Conservation (phyloP, 2,329 filamentous ascomycete species). For the Clonostachys sp. region DNA sequence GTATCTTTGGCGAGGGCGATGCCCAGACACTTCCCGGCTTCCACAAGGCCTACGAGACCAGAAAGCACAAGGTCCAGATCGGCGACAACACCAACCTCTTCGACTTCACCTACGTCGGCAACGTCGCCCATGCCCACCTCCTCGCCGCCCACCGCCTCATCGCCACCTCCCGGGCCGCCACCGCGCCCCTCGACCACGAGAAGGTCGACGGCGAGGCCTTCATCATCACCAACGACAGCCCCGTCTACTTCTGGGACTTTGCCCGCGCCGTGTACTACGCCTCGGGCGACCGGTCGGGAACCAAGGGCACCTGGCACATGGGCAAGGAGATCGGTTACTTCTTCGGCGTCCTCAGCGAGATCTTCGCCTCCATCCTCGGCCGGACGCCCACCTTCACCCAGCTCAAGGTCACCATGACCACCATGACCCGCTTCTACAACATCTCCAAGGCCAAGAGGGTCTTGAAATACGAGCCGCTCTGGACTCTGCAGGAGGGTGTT, state of each 20-base stretch:
- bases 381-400: slow-evolving; percentile 54
- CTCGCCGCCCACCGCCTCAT: slow-evolving; percentile 74
- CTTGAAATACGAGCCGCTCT: slow-evolving; percentile 65
- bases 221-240: slow-evolving; percentile 85
- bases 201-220: slow-evolving; percentile 81
- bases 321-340: slow-evolving; percentile 43
- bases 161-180: slow-evolving; percentile 43
- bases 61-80: slow-evolving; percentile 73
- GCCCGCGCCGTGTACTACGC: slow-evolving; percentile 71
- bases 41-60: slow-evolving; percentile 63
- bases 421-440: slow-evolving; percentile 74
- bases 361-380: slow-evolving; percentile 40
- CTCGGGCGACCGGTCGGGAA: slow-evolving; percentile 47
- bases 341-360: slow-evolving; percentile 49
- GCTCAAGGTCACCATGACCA: slow-evolving; percentile 60
- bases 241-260: slow-evolving; percentile 90
- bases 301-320: slow-evolving; percentile 50
- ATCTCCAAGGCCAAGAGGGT: slow-evolving; percentile 70
- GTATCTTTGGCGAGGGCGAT: slow-evolving; percentile 90
- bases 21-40: slow-evolving; percentile 70
- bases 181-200: slow-evolving; percentile 64
- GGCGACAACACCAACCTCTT: slow-evolving; percentile 64
- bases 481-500: slow-evolving; percentile 61
- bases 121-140: slow-evolving; percentile 72
- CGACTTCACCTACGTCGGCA: slow-evolving; percentile 62